Evolutionary conservation across 164 flowering plant genomes (phyloP).

Genomic region (Annona cherimola): DNA sequence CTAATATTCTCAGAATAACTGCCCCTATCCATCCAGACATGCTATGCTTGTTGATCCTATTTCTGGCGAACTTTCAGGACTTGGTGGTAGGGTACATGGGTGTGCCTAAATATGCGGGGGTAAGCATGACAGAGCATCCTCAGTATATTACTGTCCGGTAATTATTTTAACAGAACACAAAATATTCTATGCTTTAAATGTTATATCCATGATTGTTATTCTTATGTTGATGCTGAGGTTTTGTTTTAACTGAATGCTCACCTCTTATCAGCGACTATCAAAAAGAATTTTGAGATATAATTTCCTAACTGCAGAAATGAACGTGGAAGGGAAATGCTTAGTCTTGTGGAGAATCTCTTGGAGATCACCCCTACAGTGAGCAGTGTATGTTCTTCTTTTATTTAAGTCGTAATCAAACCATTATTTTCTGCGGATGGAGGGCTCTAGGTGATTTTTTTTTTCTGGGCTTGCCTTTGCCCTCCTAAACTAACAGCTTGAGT

Average conservation of each 20-base stretch:
- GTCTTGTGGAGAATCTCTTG: slow-evolving; percentile 63
- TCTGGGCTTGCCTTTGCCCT: too few species aligned
- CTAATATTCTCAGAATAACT: not conserved
- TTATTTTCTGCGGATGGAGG: too few species aligned
- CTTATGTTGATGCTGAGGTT: not conserved
- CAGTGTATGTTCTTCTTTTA: slow-evolving; percentile 35
- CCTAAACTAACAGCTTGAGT: too few species aligned
- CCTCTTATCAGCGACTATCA: not conserved
- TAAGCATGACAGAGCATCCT: slow-evolving; percentile 94
- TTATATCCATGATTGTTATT: not conserved
- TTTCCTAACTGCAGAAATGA: slow-evolving; percentile 58
- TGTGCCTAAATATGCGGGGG: slow-evolving; percentile 83
- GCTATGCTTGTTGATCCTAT: not conserved
- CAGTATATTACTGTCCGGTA: slow-evolving; percentile 97
- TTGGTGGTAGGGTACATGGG: slow-evolving; percentile 99
- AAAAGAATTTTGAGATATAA: not conserved
- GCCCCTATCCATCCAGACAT: not conserved
- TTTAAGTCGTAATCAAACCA: not conserved
- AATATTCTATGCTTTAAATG: not conserved
- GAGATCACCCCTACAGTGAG: slow-evolving; percentile 78
- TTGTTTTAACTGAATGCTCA: not conserved
- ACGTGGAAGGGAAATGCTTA: slow-evolving; percentile 93
- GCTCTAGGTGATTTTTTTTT: too few species aligned
- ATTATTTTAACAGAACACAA: not conserved
- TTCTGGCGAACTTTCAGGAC: slow-evolving; percentile 48